Conservation (phyloP, 2,329 filamentous ascomycete genomes). For the Gnomoniopsis sp. region DNA sequence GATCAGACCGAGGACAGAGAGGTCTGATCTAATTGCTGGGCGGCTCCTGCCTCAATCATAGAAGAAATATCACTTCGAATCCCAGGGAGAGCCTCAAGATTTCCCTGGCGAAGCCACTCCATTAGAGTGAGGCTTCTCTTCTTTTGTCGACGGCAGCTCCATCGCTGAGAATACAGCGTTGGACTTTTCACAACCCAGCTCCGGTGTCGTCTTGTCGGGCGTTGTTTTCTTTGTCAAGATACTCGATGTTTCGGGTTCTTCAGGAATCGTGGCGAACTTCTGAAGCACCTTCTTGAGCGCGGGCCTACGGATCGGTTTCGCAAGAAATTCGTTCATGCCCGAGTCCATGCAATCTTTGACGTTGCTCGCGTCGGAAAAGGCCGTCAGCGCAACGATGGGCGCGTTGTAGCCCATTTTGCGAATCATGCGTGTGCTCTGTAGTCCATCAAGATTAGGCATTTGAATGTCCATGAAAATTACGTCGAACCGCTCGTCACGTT, state of each 20-base stretch:
- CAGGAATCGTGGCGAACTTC: constrained; percentile 77
- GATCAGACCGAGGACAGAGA: neutral
- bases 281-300: constrained; percentile 82
- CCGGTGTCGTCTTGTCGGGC: constrained; percentile 23
- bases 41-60: neutral
- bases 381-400: constrained; percentile 86
- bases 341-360: constrained; percentile 81
- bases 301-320: constrained; percentile 73
- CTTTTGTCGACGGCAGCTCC: neutral
- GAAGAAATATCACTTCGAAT: neutral
- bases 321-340: constrained; percentile 88
- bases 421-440: constrained; percentile 83
- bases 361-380: constrained; percentile 88
- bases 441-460: constrained; percentile 89
- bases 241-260: constrained; percentile 55
- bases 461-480: constrained; percentile 95
- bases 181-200: constrained; percentile 1
- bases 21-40: no score
- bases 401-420: constrained; percentile 81
- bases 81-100: neutral
- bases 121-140: constrained; percentile 3
- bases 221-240: constrained; percentile 30
- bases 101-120: constrained; percentile 12
- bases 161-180: constrained; percentile 1
- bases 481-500: constrained; percentile 68